Evolutionary conservation across 2,329 filamentous ascomycete genomes (phyloP).

Genomic region (Microsporum canis): DNA sequence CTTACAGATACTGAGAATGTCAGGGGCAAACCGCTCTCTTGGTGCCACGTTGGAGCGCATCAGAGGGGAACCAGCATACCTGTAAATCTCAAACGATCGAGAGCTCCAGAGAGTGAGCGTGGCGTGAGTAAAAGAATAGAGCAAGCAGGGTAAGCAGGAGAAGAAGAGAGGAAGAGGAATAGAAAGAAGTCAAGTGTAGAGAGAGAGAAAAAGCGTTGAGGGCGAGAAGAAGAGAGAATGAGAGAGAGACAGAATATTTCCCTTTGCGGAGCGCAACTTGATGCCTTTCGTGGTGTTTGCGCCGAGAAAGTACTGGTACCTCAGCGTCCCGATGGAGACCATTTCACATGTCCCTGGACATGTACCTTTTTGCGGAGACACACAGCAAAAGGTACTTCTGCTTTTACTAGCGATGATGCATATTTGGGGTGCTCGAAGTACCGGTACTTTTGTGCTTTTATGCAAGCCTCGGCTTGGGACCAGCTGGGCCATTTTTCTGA

Average conservation of each 20-base stretch:
- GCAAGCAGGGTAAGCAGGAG: background rate
- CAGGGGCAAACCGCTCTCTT: background rate
- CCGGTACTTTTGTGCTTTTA: background rate
- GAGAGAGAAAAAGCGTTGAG: background rate
- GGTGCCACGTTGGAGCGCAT: background rate
- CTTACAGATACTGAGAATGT: background rate
- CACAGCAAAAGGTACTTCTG: background rate
- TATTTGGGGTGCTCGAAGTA: background rate
- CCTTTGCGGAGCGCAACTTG: background rate
- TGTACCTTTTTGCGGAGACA: background rate
- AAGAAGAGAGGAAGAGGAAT: background rate
- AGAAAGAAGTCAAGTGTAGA: background rate
- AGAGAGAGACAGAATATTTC: background rate
- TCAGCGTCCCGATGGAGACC: background rate
- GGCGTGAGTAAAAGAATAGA: background rate
- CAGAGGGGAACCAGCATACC: background rate
- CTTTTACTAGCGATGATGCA: background rate
- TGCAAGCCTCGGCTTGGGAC: conserved; percentile 1
- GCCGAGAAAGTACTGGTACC: background rate
- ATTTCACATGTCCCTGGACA: background rate
- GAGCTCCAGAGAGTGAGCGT: background rate
- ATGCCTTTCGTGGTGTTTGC: background rate
- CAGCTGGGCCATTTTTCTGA: background rate
- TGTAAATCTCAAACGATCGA: background rate
- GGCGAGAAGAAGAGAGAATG: background rate